A percentile compares a stretch with the other conserved stretches of the same genome.
phyloP scores from a whole-genome alignment of 1,284 basidiomycete genomes.

The Pseudozyma hubeiensis region DNA sequence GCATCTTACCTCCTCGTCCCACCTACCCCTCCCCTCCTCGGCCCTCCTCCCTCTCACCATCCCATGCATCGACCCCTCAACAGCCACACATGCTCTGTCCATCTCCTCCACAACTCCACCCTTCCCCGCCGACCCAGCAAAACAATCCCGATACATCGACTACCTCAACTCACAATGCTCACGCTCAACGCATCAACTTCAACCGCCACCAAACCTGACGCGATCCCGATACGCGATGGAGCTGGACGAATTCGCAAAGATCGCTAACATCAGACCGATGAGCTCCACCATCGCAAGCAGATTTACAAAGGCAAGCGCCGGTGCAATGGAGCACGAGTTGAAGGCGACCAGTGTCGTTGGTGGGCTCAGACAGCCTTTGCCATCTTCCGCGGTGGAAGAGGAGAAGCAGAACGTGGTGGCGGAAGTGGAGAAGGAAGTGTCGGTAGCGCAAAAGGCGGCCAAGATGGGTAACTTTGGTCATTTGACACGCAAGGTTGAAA shows the following conservation, averaged over 20 bases:
- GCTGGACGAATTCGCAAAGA: slow-evolving; percentile 84
- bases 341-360: slow-evolving; percentile 71
- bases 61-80: slow-evolving; percentile 78
- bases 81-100: slow-evolving; percentile 83
- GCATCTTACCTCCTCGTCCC: slow-evolving; percentile 78
- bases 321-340: slow-evolving; percentile 65
- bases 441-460: slow-evolving; percentile 83
- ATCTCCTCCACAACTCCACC: slow-evolving; percentile 76
- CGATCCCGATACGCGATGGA: slow-evolving; percentile 82
- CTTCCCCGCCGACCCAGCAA: slow-evolving; percentile 80
- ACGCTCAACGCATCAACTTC: slow-evolving; percentile 61
- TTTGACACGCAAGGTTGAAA: slow-evolving; percentile 79
- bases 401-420: slow-evolving; percentile 62
- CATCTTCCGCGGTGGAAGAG: slow-evolving; percentile 10
- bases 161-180: slow-evolving; percentile 82
- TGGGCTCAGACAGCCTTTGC: slow-evolving; percentile 72
- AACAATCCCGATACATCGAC: slow-evolving; percentile 85
- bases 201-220: slow-evolving; percentile 71
- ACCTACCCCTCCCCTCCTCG: slow-evolving; percentile 38
- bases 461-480: slow-evolving; percentile 86
- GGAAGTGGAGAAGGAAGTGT: slow-evolving; percentile 71
- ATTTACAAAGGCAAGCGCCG: slow-evolving; percentile 78
- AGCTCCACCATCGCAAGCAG: slow-evolving; percentile 90
- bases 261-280: slow-evolving; percentile 90
- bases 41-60: slow-evolving; percentile 11